Evolutionary conservation across 257 asterid genomes (phyloP).

Genomic region (Nicotiana tomentosiformis): DNA sequence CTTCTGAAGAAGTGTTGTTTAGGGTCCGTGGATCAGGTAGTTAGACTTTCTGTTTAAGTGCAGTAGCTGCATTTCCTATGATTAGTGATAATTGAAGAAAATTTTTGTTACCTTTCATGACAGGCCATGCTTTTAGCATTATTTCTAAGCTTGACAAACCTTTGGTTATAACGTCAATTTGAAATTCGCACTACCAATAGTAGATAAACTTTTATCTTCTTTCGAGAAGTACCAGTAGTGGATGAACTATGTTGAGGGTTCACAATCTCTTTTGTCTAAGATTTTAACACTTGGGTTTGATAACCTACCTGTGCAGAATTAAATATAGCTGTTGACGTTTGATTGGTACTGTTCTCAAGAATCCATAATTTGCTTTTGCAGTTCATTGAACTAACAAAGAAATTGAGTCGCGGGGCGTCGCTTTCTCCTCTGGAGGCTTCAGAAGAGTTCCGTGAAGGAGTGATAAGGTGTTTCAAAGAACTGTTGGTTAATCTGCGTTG

Average conservation of each 20-base stretch:
- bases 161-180: background rate
- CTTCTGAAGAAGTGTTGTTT: slow-evolving; percentile 66
- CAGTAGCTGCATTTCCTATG: background rate
- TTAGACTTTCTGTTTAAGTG: slow-evolving; percentile 3
- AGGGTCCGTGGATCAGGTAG: slow-evolving; percentile 88
- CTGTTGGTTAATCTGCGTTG: slow-evolving; percentile 56
- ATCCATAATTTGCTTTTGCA: slow-evolving; percentile 22
- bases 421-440: slow-evolving; percentile 82
- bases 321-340: background rate
- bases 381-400: slow-evolving; percentile 80
- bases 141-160: background rate
- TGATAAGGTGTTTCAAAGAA: slow-evolving; percentile 75
- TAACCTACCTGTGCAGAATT: background rate
- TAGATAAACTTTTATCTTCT: background rate
- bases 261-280: background rate
- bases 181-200: background rate
- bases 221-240: background rate
- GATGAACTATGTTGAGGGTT: background rate
- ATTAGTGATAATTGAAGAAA: background rate
- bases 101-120: background rate
- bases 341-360: background rate
- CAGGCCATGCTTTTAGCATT: background rate
- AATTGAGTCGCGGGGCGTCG: slow-evolving; percentile 74
- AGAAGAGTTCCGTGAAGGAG: slow-evolving; percentile 94
- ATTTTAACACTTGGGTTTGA: background rate